Conservation (phyloP, 805 yeast genomes). For the Metschnikowia chrysomelidarum region DNA sequence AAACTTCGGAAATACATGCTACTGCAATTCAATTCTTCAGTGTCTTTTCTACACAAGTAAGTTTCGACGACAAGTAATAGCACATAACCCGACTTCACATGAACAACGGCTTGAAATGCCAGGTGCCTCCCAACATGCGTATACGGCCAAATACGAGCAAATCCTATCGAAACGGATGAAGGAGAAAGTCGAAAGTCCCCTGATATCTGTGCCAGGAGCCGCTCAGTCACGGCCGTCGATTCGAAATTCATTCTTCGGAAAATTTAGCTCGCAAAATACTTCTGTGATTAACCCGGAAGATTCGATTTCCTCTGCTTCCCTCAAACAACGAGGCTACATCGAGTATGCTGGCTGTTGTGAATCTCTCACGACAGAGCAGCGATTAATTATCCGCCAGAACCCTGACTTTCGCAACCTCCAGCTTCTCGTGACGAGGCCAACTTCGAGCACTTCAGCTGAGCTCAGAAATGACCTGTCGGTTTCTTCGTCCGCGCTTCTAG, state of each 20-base stretch:
- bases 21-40: constrained; percentile 90
- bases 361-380: constrained; percentile 33
- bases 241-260: constrained; percentile 41
- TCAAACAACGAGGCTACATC: constrained; percentile 17
- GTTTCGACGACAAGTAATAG: constrained; percentile 54
- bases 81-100: constrained; percentile 32
- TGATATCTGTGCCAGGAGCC: constrained; percentile 1
- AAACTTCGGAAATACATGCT: constrained; percentile 89
- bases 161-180: constrained; percentile 33
- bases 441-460: constrained; percentile 16
- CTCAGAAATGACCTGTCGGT: constrained; percentile 30
- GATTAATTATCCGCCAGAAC: constrained; percentile 27
- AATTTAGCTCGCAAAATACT: constrained; percentile 27
- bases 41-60: constrained; percentile 73
- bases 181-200: constrained; percentile 26
- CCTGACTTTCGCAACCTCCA: constrained; percentile 31
- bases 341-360: constrained; percentile 33
- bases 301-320: neutral
- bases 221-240: constrained; percentile 24
- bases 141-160: constrained; percentile 41
- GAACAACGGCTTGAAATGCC: constrained; percentile 28
- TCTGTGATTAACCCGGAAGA: constrained; percentile 9
- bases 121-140: constrained; percentile 35
- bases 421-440: constrained; percentile 38
- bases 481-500: constrained; percentile 34